Base-by-base conservation (phyloP, 768 basidiomycete genomes). In the Gymnopilus dilepis region DNA sequence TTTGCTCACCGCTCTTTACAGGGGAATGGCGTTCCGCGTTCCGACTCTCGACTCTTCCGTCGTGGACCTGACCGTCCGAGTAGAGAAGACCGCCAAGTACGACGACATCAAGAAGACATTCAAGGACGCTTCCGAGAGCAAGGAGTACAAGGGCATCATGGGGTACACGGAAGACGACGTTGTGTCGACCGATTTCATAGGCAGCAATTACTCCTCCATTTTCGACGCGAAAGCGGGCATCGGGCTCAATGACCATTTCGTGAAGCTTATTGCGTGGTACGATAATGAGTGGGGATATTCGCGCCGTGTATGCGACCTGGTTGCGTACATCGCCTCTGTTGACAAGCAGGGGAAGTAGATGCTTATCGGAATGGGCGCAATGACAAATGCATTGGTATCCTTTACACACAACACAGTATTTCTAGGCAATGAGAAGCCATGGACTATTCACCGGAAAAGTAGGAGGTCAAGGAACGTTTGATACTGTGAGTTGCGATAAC, bases 201-300 rank as follows among this genome's bases (percentile, higher is more conserved):
- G 95, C 68, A 76, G 45, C 73, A 97, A 97, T 87, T 97, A 84
- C 59, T 94, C 92, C 58, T 90, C 87, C 63, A 90, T 95, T 82
- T 97, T 97, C 74, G 96, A 97, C 72, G 94, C 94, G 64, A 76
- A 75, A 58, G 95, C 88, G 45, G 94, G 95, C 64, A 97, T 97
- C 72, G 81, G 84, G 72, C 86, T 97, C 74, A 95, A 91, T 86
- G 69, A 78, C 61, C 88, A 89, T 77, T 97, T 97, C 68, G 90
- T 95, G 82, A 97, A 98, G 86, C 84, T 97, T 67, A 87, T 97
- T 73, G 74, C 91, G n/a, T 97, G 95, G 94, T 95, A 92, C 81
- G 91, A 93, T 79, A 94, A 94, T 73, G 91, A 94, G 77, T 93
- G 88, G 88, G 88, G 94, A 7, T 97, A 96, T 85, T 95, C 93